A percentile compares a stretch with the other conserved stretches of the same genome.
phyloP scores from a whole-genome alignment of 2,329 filamentous ascomycete genomes.

The Dichotomopilus funicola region DNA sequence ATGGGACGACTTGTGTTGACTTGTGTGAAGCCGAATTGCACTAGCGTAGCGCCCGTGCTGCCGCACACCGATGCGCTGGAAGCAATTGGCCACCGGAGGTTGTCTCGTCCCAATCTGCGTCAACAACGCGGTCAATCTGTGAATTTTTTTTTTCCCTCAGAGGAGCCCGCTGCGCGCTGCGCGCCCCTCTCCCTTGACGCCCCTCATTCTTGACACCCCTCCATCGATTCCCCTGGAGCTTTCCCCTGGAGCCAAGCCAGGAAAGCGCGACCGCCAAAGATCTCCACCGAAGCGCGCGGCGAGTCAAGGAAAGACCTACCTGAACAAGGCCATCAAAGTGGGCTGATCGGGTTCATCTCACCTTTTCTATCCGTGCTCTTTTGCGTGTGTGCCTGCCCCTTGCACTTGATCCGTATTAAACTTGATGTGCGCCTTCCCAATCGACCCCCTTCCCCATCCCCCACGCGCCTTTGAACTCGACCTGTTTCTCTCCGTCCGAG shows the following conservation, averaged over 20 bases:
- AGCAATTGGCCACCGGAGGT: background rate
- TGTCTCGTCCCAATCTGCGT: background rate
- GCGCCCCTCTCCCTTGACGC: background rate
- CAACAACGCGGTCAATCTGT: background rate
- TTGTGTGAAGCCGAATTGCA: background rate
- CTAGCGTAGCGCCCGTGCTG: slow-evolving; percentile 1
- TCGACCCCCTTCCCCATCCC: no score
- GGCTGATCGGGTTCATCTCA: background rate
- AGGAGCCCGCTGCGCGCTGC: background rate
- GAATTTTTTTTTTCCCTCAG: background rate
- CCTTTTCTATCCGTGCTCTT: background rate
- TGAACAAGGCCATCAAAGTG: background rate
- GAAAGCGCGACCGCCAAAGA: slow-evolving; percentile 1
- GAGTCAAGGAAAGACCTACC: background rate
- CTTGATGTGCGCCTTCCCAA: no score
- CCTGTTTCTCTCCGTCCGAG: no score
- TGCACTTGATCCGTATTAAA: no score
- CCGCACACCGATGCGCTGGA: background rate
- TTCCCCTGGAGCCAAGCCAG: background rate
- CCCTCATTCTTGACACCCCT: background rate
- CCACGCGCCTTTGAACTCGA: no score
- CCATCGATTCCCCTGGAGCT: background rate
- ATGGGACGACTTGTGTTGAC: background rate
- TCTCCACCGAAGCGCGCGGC: slow-evolving; percentile 5
- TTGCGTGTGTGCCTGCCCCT: no score